Evolutionary conservation across 257 asterid species (phyloP).

Genomic region (Haberlea rhodopensis): DNA sequence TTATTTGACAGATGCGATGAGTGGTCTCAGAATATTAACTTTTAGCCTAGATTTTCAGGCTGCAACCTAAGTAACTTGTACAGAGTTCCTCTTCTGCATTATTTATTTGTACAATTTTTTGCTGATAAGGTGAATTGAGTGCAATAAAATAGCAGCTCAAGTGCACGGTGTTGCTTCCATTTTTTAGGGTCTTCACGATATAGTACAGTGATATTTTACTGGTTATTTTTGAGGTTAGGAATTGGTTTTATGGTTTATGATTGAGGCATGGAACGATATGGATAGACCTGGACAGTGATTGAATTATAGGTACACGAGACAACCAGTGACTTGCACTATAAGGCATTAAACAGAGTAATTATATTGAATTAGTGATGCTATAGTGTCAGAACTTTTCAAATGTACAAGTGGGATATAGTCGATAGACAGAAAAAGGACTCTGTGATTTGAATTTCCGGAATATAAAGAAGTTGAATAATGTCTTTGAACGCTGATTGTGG

Average conservation of each 20-base stretch:
- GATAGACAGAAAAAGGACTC: slow-evolving; percentile 19
- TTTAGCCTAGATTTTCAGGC: too few relatives aligned
- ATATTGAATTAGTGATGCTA: slow-evolving; percentile 18
- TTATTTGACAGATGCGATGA: background rate
- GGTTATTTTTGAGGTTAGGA: background rate
- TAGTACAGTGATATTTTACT: slow-evolving; percentile 15
- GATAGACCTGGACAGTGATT: slow-evolving; percentile 10
- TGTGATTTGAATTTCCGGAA: slow-evolving; percentile 25
- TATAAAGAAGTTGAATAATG: slow-evolving; percentile 26
- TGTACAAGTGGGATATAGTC: slow-evolving; percentile 17
- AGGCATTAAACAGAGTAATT: slow-evolving; percentile 18
- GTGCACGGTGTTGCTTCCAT: slow-evolving; percentile 15
- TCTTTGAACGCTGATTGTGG: slow-evolving; percentile 26
- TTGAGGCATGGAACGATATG: slow-evolving; percentile 13
- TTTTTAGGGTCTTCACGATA: slow-evolving; percentile 12
- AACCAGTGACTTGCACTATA: slow-evolving; percentile 23
- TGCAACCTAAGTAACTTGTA: too few relatives aligned
- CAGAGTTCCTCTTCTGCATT: too few relatives aligned
- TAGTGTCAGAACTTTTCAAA: slow-evolving; percentile 17
- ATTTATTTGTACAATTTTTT: too few relatives aligned
- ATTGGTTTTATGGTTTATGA: too few relatives aligned
- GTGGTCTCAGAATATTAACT: too few relatives aligned
- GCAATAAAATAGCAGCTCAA: slow-evolving; percentile 11
- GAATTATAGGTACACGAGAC: slow-evolving; percentile 20
- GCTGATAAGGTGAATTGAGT: slow-evolving; percentile 5